Conservation (phyloP, 164 flowering plant genomes). For the Protea cynaroides region DNA sequence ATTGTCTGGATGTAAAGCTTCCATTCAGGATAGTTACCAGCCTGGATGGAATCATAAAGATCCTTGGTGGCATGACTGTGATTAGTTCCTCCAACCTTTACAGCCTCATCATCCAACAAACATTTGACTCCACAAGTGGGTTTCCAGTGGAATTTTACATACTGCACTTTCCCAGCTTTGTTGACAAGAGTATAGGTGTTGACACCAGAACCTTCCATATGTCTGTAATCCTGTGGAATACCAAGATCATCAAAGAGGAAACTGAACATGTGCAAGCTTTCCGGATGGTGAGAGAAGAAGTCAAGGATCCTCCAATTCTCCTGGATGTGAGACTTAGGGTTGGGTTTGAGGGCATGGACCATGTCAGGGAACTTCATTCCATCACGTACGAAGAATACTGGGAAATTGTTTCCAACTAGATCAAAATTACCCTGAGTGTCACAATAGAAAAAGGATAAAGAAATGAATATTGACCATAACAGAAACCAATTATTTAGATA, state of each 20-base stretch:
- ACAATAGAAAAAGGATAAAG: neutral
- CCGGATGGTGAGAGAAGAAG: constrained; percentile 90
- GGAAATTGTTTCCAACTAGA: constrained; percentile 82
- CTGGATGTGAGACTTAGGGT: constrained; percentile 82
- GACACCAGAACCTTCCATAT: constrained; percentile 97
- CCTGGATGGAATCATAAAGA: constrained; percentile 86
- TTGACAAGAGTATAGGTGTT: constrained; percentile 76
- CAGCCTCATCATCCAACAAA: constrained; percentile 79
- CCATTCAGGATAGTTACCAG: constrained; percentile 98
- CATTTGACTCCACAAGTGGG: constrained; percentile 95
- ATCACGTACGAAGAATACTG: constrained; percentile 79
- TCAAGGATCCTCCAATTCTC: constrained; percentile 80
- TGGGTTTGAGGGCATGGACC: constrained; percentile 82
- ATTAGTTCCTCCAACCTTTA: constrained; percentile 79
- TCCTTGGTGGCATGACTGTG: constrained; percentile 99
- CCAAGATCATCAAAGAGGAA: constrained; percentile 92
- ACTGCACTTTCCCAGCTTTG: constrained; percentile 73
- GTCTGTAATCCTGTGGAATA: constrained; percentile 85
- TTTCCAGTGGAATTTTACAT: constrained; percentile 96
- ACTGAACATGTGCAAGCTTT: constrained; percentile 85
- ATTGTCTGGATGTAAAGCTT: constrained; percentile 82
- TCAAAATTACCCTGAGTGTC: constrained; percentile 60
- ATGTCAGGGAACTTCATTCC: constrained; percentile 82
- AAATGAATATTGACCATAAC: neutral
- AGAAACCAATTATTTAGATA: neutral